These are phyloP conservation scores for Populus hybrid DNA, from an alignment of 441 rosid genomes.

Conservation along the genomic window DNA sequence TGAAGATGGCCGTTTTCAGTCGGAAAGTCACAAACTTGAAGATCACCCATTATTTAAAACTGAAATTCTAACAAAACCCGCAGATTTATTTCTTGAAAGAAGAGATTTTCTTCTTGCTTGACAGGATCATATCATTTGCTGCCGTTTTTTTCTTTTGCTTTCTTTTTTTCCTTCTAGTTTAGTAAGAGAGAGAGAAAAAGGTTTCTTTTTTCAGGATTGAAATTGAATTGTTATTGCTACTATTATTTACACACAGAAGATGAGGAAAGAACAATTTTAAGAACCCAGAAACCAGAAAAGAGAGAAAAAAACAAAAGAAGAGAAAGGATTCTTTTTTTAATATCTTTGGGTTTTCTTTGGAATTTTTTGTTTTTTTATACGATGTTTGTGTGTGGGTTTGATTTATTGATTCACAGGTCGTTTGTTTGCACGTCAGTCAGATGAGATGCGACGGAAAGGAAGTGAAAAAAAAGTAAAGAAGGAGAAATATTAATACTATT, in stretches of 20 bases:
- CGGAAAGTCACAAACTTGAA: neutral
- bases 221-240: neutral
- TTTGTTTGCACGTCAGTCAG: neutral
- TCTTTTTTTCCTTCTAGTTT: neutral
- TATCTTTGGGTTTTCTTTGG: neutral
- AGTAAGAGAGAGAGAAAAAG: neutral
- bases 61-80: neutral
- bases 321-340: neutral
- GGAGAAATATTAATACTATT: neutral
- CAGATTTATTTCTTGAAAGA: neutral
- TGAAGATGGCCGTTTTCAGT: neutral
- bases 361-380: too few relatives aligned
- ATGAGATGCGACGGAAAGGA: neutral
- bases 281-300: neutral
- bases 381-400: neutral
- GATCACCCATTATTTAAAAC: neutral
- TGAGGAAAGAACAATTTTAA: neutral
- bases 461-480: neutral
- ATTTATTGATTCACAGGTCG: neutral
- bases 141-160: neutral
- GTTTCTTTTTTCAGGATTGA: neutral
- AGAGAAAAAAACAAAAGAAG: neutral
- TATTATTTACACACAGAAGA: neutral
- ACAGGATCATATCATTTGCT: neutral
- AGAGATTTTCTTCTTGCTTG: neutral